Base-by-base conservation (phyloP, 2,329 filamentous ascomycete genomes). In the Scleromitrula shiraiana region DNA sequence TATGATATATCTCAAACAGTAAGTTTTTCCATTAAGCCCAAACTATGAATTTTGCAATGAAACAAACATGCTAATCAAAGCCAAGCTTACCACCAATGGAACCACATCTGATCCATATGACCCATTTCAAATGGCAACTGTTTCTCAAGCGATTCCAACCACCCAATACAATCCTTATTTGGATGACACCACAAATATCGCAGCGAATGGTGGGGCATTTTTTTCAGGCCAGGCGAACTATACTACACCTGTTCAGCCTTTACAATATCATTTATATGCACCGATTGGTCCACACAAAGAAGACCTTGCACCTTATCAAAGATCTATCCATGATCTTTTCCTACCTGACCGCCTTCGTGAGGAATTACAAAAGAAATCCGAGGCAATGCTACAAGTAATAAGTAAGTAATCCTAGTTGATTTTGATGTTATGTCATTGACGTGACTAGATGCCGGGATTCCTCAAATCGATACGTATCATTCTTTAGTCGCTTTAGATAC, bases 211-310 rank as follows among this genome's bases (percentile, higher is more conserved):
- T 5, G 71, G 79, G 14, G 73, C 79, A 2, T 95, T 83, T 64
- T 95, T 85, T 51, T 76, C 77, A 41, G 64, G 73, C n/a, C 75
- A 76, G 36, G 67, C 67, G 41, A 68, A 70, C 9, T 83, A 75
- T 60, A 64, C 70, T 9, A 65, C 73, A 46, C 75, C 78, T 38
- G 65, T 72, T 22, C 77, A 77, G 46, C 85, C 85, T 19, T 77
- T 89, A 5, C 86, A 91, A 70, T 95, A 96, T 64, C 93, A 98
- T 65, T 76, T 95, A 10, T 98, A 98, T 65, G 87, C 88, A 26
- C 89, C 90, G 0, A 77, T 90, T 49, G 88, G 88, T 5, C 82
- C 87, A n/a, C 79, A 89, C 63, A 79, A 82, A 51, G 85, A 91
- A 53, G 88, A 88, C 54, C 73, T 95, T 24, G 74, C 86, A 56